Base-by-base conservation (phyloP, 805 yeast genomes). In the Metschnikowia hibisci region DNA sequence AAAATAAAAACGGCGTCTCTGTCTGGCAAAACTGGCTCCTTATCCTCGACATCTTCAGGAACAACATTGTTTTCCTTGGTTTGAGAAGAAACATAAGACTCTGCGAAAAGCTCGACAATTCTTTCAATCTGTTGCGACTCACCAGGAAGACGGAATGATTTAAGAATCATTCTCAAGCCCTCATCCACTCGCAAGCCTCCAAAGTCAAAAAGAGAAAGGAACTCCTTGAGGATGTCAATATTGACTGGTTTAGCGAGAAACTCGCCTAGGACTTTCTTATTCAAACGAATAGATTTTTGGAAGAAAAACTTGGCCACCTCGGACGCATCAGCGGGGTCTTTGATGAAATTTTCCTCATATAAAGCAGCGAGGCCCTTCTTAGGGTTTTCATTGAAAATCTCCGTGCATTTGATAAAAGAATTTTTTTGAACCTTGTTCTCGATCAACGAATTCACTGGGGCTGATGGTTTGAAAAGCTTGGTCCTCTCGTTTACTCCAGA, bases 41-140 rank as follows among this genome's bases (percentile, higher is more conserved):
- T 41, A 15, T 51, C 60, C 32, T 65, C 63, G 9, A 47, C 58
- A n/a, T 50, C 61, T 8, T 48, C 54, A 1, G 45, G 44, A 7
- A 45, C 46, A 6, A 58, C 58, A 12, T 58, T 61, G 30, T 52
- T 52, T 13, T 59, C 48, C 4, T 51, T 18, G 15, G 47, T 65
- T 56, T 83, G 87, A 45, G 84, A 81, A 14, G 69, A 71, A 11
- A 87, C 85, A 63, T 87, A 93, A 45, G 86, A 78, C 32, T 80
- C 82, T 3, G 95, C 89, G 63, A 93, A 93, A 5, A 80, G 71
- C 56, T 91, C 97, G 23, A 93, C 84, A 12, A 91, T 79, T 55
- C 96, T 76, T 62, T 93, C 99, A 60, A 93, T 93, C 62, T 88
- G 96, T 58, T 89, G 98, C 0, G 97, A 85, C 65, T 93, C 99